Evolutionary conservation across 2,329 filamentous ascomycete genomes (phyloP), one percentile per base, ranked within the genome.

Genomic region (Fusarium chaquense): DNA sequence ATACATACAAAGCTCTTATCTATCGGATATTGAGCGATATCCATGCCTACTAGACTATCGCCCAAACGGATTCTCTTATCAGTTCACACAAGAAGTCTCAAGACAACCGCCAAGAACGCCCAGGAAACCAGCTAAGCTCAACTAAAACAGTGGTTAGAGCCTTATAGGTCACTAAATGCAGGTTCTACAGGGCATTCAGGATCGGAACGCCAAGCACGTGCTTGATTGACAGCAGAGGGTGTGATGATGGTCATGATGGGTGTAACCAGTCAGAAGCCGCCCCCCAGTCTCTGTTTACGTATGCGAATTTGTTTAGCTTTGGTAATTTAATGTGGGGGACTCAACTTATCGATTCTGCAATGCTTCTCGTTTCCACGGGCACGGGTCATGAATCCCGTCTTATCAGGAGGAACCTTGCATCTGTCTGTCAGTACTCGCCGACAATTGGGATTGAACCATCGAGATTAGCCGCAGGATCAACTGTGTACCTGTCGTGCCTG

Each of bases 241-340:
- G 61, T 61, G 59, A 58, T 56, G 60, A 50, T 59, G 56, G 55
- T 44, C 45, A 45, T 59, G 55, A 20, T 12, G 18, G 24, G 26
- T 20, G 38, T 36, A 41, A 41, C 74, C 74, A 76, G 70, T 76
- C 32, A 76, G 69, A 73, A 56, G 61, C 52, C 64, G 45, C 43
- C n/a, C 52, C 54, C 18, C 49, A 24, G 36, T 53, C 52, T 59
- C 40, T 73, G 61, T 65, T 79, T 80, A 80, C 78, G 77, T 79
- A 79, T 76, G 78, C 73, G 69, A 76, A 80, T 78, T 79, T 78
- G 76, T 66, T 78, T 75, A 76, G 57, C 62, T 54, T 60, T 57
- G 33, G 41, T 55, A 63, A 69, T 62, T 66, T 22, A 43, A 69
- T 63, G 65, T 70, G 68, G 64, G 64, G 63, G 65, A 65, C 28